Conservation (phyloP, 2,329 filamentous ascomycete species). For the Pseudogymnoascus sp. region DNA sequence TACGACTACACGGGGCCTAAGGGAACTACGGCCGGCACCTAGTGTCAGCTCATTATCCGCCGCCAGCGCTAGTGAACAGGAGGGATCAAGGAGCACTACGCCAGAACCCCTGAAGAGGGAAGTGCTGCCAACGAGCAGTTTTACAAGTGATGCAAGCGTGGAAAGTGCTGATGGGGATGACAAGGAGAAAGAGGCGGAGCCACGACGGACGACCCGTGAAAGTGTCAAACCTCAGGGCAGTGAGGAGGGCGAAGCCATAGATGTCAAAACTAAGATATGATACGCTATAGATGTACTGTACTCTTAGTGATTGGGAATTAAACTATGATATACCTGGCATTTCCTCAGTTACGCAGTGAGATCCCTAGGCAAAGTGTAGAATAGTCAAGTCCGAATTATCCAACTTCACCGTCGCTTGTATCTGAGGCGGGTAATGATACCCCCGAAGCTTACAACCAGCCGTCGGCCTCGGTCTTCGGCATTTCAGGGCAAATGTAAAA, state of each 20-base stretch:
- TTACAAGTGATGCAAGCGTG: not conserved
- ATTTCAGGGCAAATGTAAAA: not conserved
- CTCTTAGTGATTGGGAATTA: not conserved
- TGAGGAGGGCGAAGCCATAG: not conserved
- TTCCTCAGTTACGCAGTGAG: not conserved
- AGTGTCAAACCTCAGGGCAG: not conserved
- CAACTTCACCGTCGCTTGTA: not conserved
- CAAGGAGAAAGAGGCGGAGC: not conserved
- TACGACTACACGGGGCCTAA: not conserved
- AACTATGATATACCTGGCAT: not conserved
- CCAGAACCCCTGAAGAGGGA: not conserved
- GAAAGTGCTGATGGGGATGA: not conserved
- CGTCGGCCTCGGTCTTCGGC: not conserved
- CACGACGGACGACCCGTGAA: not conserved
- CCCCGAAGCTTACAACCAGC: not conserved
- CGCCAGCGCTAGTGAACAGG: not conserved
- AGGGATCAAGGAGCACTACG: not conserved
- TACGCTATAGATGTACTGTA: conserved; percentile 6
- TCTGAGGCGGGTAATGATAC: not conserved
- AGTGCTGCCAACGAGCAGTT: not conserved
- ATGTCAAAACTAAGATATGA: conserved; percentile 3
- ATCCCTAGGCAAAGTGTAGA: not conserved
- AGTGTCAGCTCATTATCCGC: not conserved
- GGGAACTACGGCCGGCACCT: not conserved
- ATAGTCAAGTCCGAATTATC: not conserved